Evolutionary conservation across 1,284 basidiomycete genomes (phyloP), one percentile per base, ranked within the genome.

Genomic region (Cutaneotrichosporon arboriforme): DNA sequence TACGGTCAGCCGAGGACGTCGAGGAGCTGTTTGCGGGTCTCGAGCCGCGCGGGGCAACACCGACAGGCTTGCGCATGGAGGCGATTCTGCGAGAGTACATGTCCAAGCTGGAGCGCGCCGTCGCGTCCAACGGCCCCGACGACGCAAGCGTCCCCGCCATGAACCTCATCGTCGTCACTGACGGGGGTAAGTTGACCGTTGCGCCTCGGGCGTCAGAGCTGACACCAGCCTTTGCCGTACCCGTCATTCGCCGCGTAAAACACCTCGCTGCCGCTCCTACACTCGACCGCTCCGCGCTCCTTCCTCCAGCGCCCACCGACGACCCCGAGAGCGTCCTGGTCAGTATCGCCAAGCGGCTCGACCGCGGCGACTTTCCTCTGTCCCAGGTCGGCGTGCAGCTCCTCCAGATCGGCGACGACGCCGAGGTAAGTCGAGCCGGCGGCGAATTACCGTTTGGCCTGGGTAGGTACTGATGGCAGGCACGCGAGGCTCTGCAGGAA

Each of bases 311-410:
- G 1, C 63, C 68, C 4, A 64, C 62, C 1, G 69, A 72, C 48
- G 70, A 73, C 54, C 65, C 65, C 7, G 68, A 68, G 49, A 62
- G 64, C 17, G 69, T 71, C 10, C 48, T 73, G 3, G 59, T 70
- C 4, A 38, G 55, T 34, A 52, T 51, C 48, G 69, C 69, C 1
- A 61, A 59, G 49, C 48, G 69, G 61, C 68, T 77, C 14, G 76
- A 77, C 56, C 49, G 62, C n/a, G 68, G 70, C 8, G 61, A 67
- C 36, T 75, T 66, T 46, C 76, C 76, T 1, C 56, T 73, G 3
- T 60, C 65, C 21, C 76, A 77, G 63, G 62, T 77, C 8, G 74
- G 76, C 37, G 64, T 78, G 21, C 72, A 75, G 55, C 69, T 78
- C 50, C 55, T 77, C 21, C 76, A 77, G 55, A 67, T 76, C 23